Conservation (phyloP, 2,329 filamentous ascomycete genomes). For the Ceratocystis diversiconidia region DNA sequence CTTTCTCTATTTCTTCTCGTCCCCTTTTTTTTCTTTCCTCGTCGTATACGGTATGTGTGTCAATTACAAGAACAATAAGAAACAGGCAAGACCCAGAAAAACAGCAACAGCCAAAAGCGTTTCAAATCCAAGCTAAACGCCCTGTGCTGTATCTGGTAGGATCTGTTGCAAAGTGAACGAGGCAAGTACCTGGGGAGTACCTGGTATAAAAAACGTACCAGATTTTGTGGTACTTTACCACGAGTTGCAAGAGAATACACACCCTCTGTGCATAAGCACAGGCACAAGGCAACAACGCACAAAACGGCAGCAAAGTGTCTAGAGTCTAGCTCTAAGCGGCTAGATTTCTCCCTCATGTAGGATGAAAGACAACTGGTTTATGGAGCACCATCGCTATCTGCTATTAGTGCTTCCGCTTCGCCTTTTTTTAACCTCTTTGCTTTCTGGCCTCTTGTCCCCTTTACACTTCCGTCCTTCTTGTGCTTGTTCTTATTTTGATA, state of each 20-base stretch:
- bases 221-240: neutral
- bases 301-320: neutral
- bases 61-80: neutral
- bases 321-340: neutral
- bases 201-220: neutral
- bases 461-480: too few species aligned
- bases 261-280: neutral
- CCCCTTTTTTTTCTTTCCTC: neutral
- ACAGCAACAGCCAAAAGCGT: neutral
- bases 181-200: neutral
- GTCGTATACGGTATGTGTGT: neutral
- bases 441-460: too few species aligned
- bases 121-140: conserved; percentile 1
- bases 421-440: too few species aligned
- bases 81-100: neutral
- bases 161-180: neutral
- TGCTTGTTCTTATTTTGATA: too few species aligned
- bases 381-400: too few species aligned
- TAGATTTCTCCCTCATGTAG: too few species aligned
- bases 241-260: neutral
- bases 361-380: too few species aligned
- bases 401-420: too few species aligned
- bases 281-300: neutral
- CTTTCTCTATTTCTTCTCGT: neutral
- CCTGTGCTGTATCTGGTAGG: neutral